phyloP scores from a whole-genome alignment of 164 flowering plant species.

The Tetracentron sinense region DNA sequence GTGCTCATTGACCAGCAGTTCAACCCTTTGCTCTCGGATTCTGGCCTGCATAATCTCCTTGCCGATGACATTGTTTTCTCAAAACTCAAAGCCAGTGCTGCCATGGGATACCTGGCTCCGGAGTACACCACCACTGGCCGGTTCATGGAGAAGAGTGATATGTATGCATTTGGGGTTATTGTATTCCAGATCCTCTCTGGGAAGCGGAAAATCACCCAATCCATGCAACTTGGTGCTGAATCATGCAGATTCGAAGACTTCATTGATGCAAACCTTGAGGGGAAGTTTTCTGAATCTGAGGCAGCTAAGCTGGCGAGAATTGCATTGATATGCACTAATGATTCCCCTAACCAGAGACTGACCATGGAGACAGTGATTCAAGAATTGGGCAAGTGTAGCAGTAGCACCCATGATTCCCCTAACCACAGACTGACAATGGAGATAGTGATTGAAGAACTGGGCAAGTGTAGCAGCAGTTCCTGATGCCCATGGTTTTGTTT shows the following conservation, averaged over 20 bases:
- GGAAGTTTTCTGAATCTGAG: slow-evolving; percentile 31
- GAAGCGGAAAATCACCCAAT: slow-evolving; percentile 22
- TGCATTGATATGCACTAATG: slow-evolving; percentile 36
- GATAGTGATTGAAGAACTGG: slow-evolving; percentile 36
- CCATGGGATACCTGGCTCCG: slow-evolving; percentile 60
- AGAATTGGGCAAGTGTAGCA: too few relatives aligned
- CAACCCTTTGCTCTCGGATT: slow-evolving; percentile 45
- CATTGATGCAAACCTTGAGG: slow-evolving; percentile 36
- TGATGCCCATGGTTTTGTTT: slow-evolving; percentile 6
- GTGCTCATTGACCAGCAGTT: slow-evolving; percentile 38
- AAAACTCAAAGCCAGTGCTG: slow-evolving; percentile 46
- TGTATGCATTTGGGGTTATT: slow-evolving; percentile 53
- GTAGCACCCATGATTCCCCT: slow-evolving; percentile 38
- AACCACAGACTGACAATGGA: slow-evolving; percentile 41
- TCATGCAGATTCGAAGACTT: slow-evolving; percentile 27
- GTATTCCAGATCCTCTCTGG: slow-evolving; percentile 50
- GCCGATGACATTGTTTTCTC: slow-evolving; percentile 53
- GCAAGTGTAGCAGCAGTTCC: slow-evolving; percentile 18
- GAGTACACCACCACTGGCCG: slow-evolving; percentile 56
- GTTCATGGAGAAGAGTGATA: slow-evolving; percentile 51
- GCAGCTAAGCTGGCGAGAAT: slow-evolving; percentile 36
- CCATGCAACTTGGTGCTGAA: slow-evolving; percentile 33
- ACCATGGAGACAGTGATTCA: too few relatives aligned
- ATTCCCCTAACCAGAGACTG: too few relatives aligned
- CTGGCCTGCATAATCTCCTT: slow-evolving; percentile 47